Base-by-base conservation (phyloP, 108 stramenopile genomes). In the Cyclotella sp. region DNA sequence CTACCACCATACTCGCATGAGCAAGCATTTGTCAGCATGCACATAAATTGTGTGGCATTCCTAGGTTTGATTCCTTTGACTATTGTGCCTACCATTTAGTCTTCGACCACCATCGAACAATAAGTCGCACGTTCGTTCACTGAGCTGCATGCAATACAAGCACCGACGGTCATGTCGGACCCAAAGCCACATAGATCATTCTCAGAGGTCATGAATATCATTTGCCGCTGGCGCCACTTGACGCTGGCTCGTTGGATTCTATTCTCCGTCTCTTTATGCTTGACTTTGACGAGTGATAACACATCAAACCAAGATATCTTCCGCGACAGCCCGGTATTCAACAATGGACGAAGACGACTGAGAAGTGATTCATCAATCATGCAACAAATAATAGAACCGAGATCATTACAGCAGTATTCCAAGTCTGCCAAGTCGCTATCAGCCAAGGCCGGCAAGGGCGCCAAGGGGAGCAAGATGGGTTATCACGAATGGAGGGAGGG, bases 341-440 rank as follows among this genome's bases (percentile, higher is more conserved):
- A 3, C 0, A 5, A 26, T 58, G 26, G 26, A 14, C 13, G 57
- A 26, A 13, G 57, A 28, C 26, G n/a, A 19, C 49, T 51, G n/a
- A 24, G 57, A 58, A 27, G 22, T 28, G 26, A 26, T 58, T 1
- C 57, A 21, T 27, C 26, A 13, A 21, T 58, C 26, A 28, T 58
- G 22, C 57, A 24, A 28, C 57, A 58, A 13, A 58, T 51, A 13
- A 58, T 51, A 3, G n/a, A 19, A 51, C 22, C 1, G 5, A 28
- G 13, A 26, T 28, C 13, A 14, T 24, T 21, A 58, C 22, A 28
- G 8, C 18, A 19, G 3, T 21, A 58, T 28, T 21, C 57, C 22
- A 58, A 58, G 57, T 58, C 57, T 58, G 22, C 57, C 19, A 58
- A 58, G 27, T 51, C 49, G 19, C 19, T 51, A 51, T 58, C 57